A percentile compares a stretch with the other conserved stretches of the same genome.
Evolutionary conservation across 2,329 filamentous ascomycete species (phyloP).

Genomic region (Thermomyces lanuginosus): DNA sequence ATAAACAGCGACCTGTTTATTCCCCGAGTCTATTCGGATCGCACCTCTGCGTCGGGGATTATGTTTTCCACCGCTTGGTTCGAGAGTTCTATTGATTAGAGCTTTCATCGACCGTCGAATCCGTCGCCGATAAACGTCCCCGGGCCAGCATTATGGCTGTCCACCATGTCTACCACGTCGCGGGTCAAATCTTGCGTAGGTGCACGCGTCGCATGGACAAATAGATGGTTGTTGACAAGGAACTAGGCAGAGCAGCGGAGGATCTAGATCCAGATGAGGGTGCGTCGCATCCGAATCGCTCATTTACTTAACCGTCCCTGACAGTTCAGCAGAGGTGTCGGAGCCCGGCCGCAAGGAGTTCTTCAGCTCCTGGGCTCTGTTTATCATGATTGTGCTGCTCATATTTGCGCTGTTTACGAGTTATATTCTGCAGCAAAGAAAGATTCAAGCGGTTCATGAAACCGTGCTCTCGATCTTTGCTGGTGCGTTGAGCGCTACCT

Average conservation of each 20-base stretch:
- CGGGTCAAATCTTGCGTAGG: background rate
- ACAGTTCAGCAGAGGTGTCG: constrained; percentile 36
- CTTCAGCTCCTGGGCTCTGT: constrained; percentile 88
- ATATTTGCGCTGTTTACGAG: constrained; percentile 92
- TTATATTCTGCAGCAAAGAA: constrained; percentile 91
- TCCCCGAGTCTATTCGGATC: too few relatives aligned
- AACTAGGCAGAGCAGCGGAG: constrained; percentile 20
- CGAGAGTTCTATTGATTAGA: too few relatives aligned
- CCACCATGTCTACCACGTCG: background rate
- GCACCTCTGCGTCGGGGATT: too few relatives aligned
- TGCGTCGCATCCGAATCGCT: constrained; percentile 12
- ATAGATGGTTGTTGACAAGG: constrained; percentile 8
- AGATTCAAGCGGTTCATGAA: constrained; percentile 94
- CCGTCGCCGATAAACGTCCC: too few relatives aligned
- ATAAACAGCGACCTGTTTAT: too few relatives aligned
- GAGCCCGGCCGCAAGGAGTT: constrained; percentile 87
- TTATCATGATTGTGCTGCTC: constrained; percentile 87
- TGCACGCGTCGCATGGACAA: too few relatives aligned
- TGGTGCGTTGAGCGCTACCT: constrained; percentile 34
- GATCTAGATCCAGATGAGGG: constrained; percentile 24
- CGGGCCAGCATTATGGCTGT: too few relatives aligned
- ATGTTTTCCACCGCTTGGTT: too few relatives aligned
- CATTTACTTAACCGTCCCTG: constrained; percentile 3
- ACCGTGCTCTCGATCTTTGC: constrained; percentile 97
- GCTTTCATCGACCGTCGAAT: too few relatives aligned